These are phyloP conservation scores for Linnemannia zychae DNA, from an alignment of 192 early-diverging fungal genomes.

Conservation along the genomic window DNA sequence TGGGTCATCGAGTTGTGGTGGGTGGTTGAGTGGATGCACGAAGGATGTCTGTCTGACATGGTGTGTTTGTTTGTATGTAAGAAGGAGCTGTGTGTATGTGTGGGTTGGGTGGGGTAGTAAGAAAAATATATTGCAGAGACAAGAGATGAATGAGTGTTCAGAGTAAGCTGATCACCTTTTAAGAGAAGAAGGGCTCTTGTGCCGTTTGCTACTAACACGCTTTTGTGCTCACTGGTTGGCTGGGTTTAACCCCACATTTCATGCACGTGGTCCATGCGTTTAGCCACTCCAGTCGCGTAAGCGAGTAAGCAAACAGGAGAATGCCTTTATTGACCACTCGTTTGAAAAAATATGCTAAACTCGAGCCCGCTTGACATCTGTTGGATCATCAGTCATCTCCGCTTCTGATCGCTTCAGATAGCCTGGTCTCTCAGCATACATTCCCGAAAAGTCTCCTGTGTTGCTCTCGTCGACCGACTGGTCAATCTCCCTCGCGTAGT, in stretches of 20 bases:
- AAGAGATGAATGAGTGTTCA: background rate
- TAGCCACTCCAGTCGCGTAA: background rate
- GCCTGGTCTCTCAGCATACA: no score
- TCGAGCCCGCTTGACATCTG: no score
- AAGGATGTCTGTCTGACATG: slow-evolving; percentile 41
- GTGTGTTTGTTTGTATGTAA: background rate
- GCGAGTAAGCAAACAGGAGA: no score
- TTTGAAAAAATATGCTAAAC: no score
- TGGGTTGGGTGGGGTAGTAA: background rate
- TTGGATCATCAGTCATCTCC: no score
- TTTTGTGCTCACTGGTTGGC: background rate
- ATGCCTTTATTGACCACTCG: no score
- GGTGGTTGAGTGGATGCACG: slow-evolving; percentile 38
- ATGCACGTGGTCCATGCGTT: background rate
- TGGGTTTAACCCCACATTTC: slow-evolving; percentile 3
- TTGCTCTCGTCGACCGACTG: no score
- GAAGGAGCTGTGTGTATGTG: background rate
- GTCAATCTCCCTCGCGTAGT: no score
- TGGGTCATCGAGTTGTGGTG: slow-evolving; percentile 39
- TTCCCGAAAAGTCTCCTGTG: no score
- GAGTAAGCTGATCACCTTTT: background rate
- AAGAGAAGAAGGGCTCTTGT: background rate
- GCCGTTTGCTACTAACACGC: no score
- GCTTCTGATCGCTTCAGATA: no score
- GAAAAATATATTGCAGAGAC: background rate